These are phyloP conservation scores for Pythium insidiosum DNA, from an alignment of 352 stramenopile genomes.

Conservation along the genomic window DNA sequence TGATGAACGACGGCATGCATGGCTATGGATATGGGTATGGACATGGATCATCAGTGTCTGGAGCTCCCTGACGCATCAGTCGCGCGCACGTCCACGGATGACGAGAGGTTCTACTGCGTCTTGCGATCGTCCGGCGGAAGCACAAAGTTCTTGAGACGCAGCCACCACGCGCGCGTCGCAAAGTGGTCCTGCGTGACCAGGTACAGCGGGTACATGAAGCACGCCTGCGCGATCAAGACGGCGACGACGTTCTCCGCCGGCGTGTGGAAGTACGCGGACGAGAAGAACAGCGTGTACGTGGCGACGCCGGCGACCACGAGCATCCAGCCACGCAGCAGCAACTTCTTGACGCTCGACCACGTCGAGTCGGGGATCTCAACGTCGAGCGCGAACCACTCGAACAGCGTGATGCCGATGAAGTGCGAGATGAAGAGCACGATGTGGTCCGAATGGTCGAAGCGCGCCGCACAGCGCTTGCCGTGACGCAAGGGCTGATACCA, in stretches of 20 bases:
- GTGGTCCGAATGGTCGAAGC: slow-evolving; percentile 78
- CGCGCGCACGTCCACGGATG: too few relatives aligned
- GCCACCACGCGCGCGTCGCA: slow-evolving; percentile 20
- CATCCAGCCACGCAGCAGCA: slow-evolving; percentile 37
- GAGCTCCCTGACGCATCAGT: too few relatives aligned
- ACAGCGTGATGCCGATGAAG: slow-evolving; percentile 59
- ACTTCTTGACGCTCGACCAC: slow-evolving; percentile 35
- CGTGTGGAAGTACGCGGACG: slow-evolving; percentile 60
- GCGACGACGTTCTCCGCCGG: slow-evolving; percentile 54
- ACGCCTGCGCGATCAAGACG: slow-evolving; percentile 42
- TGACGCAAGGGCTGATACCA: slow-evolving; percentile 56
- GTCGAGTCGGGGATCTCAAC: slow-evolving; percentile 25
- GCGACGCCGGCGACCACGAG: slow-evolving; percentile 22
- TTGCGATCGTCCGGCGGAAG: slow-evolving; percentile 18
- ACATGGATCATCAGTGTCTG: too few relatives aligned
- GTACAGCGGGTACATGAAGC: slow-evolving; percentile 55
- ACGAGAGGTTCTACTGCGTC: too few relatives aligned
- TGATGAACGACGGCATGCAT: too few relatives aligned
- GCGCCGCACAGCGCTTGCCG: slow-evolving; percentile 32
- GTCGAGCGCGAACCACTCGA: slow-evolving; percentile 66
- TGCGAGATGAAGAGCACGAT: slow-evolving; percentile 66
- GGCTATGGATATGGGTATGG: too few relatives aligned
- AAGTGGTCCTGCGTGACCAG: slow-evolving; percentile 59
- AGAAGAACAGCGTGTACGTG: slow-evolving; percentile 63
- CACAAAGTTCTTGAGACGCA: slow-evolving; percentile 64